Evolutionary conservation across 163 green algal species (phyloP), one percentile per base, ranked within the genome.

Genomic region (Coccomyxa subellipsoidea): DNA sequence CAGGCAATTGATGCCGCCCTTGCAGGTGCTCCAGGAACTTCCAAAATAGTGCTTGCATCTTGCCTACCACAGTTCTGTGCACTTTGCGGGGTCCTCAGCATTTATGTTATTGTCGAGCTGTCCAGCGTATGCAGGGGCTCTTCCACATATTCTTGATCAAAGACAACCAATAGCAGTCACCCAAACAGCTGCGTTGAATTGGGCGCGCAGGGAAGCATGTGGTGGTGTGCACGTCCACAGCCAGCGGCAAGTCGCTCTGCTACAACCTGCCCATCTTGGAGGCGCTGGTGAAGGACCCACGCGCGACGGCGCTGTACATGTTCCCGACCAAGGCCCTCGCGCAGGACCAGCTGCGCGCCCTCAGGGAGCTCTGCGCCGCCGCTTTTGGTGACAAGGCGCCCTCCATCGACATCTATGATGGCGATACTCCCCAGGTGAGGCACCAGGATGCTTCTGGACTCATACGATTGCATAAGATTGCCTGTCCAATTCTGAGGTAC

Each of bases 301-400:
- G 84, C 34, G 86, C 93, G 25, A 95, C 87, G 76, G 93, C 93
- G 0, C 82, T 99, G 32, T 93, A 96, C 84, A 90, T 99, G 81
- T 99, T 98, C 81, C 96, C 96, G 31, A 99, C 96, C 81, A 99
- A 99, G 69, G 89, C 87, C 4, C 86, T 94, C 38, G 90, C 94
- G 1, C 95, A 98, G 87, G 96, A 99, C 88, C 96, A 99, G 90
- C 88, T 97, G 79, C 73, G 90, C 2, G 89, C 89, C 31, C 81
- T 98, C 73, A 80, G 85, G 32, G 80, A 86, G 54, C 78, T 98
- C 76, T 75, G 89, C 7, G 38, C 15, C 12, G 85, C 85, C 27
- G 89, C 86, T 2, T 93, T 90, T 81, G 91, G 91, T 0, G 76
- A 81, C 4, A 40, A 75, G 0, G 81, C 86, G 0, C 86, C 89